A percentile compares a stretch with the other conserved stretches of the same genome.
Conservation (phyloP, 345 rosid species). For the Euphorbia lathyris region DNA sequence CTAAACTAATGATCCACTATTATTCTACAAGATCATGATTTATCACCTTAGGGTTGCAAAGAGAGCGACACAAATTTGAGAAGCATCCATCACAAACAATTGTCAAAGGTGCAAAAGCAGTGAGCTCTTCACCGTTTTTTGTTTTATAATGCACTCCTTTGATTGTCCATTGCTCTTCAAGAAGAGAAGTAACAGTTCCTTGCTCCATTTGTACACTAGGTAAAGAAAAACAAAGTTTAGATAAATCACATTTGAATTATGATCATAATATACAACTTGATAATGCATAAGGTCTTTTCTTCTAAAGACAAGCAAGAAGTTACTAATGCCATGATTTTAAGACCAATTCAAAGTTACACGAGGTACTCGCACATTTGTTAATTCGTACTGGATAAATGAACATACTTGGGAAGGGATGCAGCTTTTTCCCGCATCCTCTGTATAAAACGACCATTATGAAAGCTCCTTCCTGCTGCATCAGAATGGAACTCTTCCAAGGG, state of each 20-base stretch:
- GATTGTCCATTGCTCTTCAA: constrained; percentile 24
- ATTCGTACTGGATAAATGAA: background rate
- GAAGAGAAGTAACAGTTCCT: constrained; percentile 33
- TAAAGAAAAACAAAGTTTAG: too few species aligned
- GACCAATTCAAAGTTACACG: background rate
- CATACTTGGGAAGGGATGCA: constrained; percentile 26
- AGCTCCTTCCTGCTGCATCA: too few species aligned
- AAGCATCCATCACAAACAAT: too few species aligned
- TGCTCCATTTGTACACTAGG: constrained; percentile 28
- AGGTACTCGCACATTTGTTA: background rate
- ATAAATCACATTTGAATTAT: too few species aligned
- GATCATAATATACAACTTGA: too few species aligned
- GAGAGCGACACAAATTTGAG: too few species aligned
- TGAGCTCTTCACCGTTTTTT: constrained; percentile 24
- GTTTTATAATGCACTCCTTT: constrained; percentile 29
- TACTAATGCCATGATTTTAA: background rate
- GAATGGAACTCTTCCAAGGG: too few species aligned
- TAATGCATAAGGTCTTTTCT: too few species aligned
- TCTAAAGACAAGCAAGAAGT: too few species aligned
- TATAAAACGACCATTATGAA: too few species aligned
- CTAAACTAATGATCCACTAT: background rate
- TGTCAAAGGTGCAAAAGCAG: constrained; percentile 23
- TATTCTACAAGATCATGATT: background rate
- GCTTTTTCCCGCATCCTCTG: too few species aligned
- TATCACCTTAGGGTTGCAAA: too few species aligned